Conservation (phyloP, 2,329 filamentous ascomycete species). For the Colletotrichum cuscutae region DNA sequence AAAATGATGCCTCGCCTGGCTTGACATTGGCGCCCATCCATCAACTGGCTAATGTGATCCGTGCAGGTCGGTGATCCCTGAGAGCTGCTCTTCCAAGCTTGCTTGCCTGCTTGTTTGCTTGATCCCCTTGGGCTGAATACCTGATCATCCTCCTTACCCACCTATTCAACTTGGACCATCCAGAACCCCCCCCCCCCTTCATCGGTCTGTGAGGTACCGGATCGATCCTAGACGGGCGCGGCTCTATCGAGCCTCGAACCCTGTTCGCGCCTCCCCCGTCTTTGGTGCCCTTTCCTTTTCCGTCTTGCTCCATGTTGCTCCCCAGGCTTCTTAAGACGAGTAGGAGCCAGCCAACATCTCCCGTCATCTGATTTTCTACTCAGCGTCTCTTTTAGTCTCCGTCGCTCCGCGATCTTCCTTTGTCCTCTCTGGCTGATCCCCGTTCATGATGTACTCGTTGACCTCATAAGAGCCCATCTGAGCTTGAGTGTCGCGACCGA, state of each 20-base stretch:
- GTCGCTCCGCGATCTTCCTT: conserved; percentile 7
- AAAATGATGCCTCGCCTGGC: neutral
- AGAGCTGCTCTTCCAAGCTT: conserved; percentile 1
- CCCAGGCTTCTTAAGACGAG: conserved; percentile 3
- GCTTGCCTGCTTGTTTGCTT: conserved; percentile 4
- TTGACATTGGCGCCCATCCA: conserved; percentile 4
- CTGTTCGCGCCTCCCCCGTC: conserved; percentile 15
- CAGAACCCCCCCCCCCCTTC: neutral
- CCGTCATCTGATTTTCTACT: neutral
- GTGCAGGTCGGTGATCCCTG: conserved; percentile 11
- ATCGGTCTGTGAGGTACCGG: conserved; percentile 11
- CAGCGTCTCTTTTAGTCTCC: conserved; percentile 4
- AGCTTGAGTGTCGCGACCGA: neutral
- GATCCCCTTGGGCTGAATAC: neutral
- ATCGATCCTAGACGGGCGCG: conserved; percentile 19
- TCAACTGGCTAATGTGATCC: conserved; percentile 3
- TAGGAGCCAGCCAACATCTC: conserved; percentile 10
- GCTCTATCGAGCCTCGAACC: conserved; percentile 24
- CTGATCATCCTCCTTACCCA: neutral
- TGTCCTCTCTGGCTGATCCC: conserved; percentile 24
- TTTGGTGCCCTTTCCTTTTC: conserved; percentile 24
- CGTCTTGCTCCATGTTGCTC: conserved; percentile 14
- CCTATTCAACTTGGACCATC: neutral
- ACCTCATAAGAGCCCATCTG: conserved; percentile 13
- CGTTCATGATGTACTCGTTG: conserved; percentile 26